Evolutionary conservation across 208 protist genomes (phyloP).

Genomic region (Trichomonas vaginalis): DNA sequence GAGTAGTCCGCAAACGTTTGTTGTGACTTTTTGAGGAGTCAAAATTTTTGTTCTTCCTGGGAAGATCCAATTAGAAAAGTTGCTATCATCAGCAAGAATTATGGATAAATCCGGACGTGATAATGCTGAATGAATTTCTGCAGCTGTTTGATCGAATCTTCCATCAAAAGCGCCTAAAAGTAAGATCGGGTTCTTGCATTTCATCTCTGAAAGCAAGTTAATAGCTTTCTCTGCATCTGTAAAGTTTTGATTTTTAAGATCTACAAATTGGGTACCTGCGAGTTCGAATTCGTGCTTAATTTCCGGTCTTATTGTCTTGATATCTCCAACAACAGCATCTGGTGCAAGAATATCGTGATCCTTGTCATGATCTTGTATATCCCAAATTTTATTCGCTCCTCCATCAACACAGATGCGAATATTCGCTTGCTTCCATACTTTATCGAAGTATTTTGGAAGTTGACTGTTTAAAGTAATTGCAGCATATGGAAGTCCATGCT

Average conservation of each 20-base stretch:
- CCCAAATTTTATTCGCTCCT: background rate
- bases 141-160: background rate
- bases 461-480: background rate
- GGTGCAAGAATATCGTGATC: background rate
- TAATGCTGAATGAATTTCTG: background rate
- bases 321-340: background rate
- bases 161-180: background rate
- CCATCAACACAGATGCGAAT: background rate
- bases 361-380: background rate
- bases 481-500: background rate
- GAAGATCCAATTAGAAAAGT: background rate
- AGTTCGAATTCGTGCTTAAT: background rate
- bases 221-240: background rate
- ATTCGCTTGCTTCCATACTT: background rate
- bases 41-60: background rate
- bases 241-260: background rate
- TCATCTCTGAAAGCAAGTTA: background rate
- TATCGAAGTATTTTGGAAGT: background rate
- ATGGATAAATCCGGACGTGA: background rate
- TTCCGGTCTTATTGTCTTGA: background rate
- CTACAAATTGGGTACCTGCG: background rate
- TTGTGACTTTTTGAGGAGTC: background rate
- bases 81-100: background rate
- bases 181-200: background rate
- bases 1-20: background rate